These are phyloP conservation scores for Globisporangium solare DNA, from an alignment of 352 stramenopile species.

Conservation along the genomic window DNA sequence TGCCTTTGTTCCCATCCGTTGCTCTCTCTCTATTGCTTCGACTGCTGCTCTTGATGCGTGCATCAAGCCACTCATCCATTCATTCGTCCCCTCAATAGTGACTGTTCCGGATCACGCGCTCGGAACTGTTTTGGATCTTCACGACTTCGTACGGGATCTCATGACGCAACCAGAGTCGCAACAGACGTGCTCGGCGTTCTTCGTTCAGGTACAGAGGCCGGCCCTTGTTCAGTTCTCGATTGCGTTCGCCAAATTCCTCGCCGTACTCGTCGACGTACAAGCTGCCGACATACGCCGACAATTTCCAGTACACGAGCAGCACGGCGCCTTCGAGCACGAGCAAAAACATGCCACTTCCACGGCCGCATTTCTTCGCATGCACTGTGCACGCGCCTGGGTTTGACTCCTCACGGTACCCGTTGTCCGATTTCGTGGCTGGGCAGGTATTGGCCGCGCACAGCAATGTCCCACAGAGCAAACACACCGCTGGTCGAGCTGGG, in stretches of 20 bases:
- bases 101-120: constrained; percentile 84
- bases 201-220: constrained; percentile 77
- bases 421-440: constrained; percentile 63
- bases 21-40: not conserved
- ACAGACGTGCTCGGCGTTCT: constrained; percentile 59
- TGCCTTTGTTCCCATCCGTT: not conserved
- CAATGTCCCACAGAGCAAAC: constrained; percentile 75
- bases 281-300: constrained; percentile 78
- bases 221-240: constrained; percentile 76
- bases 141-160: constrained; percentile 86
- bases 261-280: constrained; percentile 87
- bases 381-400: constrained; percentile 81
- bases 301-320: constrained; percentile 83
- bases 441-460: constrained; percentile 82
- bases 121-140: constrained; percentile 87
- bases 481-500: constrained; percentile 75
- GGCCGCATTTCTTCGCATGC: constrained; percentile 82
- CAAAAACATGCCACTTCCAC: constrained; percentile 78
- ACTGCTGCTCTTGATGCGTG: too few relatives aligned
- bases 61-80: not conserved
- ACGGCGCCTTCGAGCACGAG: constrained; percentile 80
- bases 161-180: constrained; percentile 74
- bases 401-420: constrained; percentile 71
- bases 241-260: constrained; percentile 83
- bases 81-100: constrained; percentile 81